Evolutionary conservation across 1,139 yeast genomes (phyloP), one percentile per base, ranked within the genome.

Genomic region (Fermentozyma sake): DNA sequence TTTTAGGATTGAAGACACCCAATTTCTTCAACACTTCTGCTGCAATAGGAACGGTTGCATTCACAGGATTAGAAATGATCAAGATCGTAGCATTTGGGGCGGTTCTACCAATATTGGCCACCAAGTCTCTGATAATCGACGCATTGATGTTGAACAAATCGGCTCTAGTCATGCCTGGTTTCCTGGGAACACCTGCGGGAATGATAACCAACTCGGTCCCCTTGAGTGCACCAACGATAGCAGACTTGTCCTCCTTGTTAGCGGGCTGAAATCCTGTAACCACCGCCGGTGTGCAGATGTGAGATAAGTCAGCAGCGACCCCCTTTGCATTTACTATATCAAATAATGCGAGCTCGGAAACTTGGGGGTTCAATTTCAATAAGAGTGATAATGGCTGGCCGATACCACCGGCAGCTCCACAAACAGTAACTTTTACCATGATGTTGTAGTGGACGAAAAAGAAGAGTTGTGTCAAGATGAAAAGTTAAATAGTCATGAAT

Each of bases 151-250:
- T 78, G 59, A 80, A 80, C 44, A 80, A 65, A 52, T 80, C 87
- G 37, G 80, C 85, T 50, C 89, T 68, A 16, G 86, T 76, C 86
- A 79, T 79, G 12, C 87, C 87, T 9, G 87, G 86, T 48, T 79
- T 79, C 53, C 87, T 70, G 28, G 87, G 86, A 10, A 80, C 79
- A 30, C 87, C 89, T n/a, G 87, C 87, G n/a, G 87, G 86, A 30
- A 79, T 78, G 22, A 79, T 59, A 15, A 79, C 85, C 35, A 80
- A 56, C 35, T 77, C 73, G 3, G 82, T 55, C 11, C 69, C 76
- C 21, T 50, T 54, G 37, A 80, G 61, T 1, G 86, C 81, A n/a
- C 31, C 37, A 7, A 40, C 36, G 26, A 76, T 56, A 17, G 78
- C 72, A 12, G 57, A 52, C 30, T 59, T 60, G 45, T 75, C 81